Base-by-base conservation (phyloP, 225 moss, liverwort and hornwort genomes). In the Sphagnum tenellum region DNA sequence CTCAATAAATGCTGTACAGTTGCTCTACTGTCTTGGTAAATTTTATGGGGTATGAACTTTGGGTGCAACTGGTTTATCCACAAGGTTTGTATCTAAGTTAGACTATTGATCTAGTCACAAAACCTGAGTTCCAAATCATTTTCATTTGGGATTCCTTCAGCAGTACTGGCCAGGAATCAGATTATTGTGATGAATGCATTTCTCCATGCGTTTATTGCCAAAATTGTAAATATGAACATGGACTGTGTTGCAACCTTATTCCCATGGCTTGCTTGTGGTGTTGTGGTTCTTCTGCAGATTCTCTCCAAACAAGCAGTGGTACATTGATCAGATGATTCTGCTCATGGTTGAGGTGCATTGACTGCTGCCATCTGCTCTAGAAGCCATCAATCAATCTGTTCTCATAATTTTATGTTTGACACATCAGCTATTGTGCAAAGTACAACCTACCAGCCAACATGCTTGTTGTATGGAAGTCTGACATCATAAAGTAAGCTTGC, bases 301-400 rank as follows among this genome's bases (percentile, higher is more conserved):
- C 62, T 54, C 78, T 64, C 85, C 85, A 5, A 73, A 76, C 59
- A 86, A 79, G 67, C 81, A 78, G 69, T 81, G 85, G 85, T 81
- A 86, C 59, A 79, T 86, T 49, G 79, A 86, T 68, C 85, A 77
- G 56, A 74, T 81, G 74, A 77, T 86, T 63, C 62, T 72, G 56
- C 78, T 86, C 2, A 72, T 86, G 84, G 71, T 61, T n/a, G 84
- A 80, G 81, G 84, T 76, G 72, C 46, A 68, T 67, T 47, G 12
- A 53, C 57, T 64, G 11, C 45, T 48, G 56, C 48, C 47, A 48
- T 66, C 48, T 63, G 11, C 44, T 48, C 47, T 8, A 29, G 29
- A 3, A n/a, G 12, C 45, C 48, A 29, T 64, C 55, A 8, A 2
- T 61, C 13, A 44, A 11, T 3, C 0, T 14, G 45, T 10, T 3